These are phyloP conservation scores for Strigomonas galati DNA, from an alignment of 208 protist genomes.

Conservation along the genomic window DNA sequence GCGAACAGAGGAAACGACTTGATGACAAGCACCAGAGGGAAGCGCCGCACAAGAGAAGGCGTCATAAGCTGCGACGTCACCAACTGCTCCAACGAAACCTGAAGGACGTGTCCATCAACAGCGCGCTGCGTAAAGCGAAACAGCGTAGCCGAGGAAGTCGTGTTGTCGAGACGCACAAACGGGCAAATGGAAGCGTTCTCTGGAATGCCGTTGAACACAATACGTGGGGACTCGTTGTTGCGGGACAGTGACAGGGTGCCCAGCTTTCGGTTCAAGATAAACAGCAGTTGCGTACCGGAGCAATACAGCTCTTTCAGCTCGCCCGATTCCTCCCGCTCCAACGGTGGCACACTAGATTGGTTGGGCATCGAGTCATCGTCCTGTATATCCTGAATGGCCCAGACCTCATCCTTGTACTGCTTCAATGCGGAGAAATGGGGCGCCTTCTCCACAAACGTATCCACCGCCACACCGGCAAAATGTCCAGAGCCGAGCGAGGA, in stretches of 20 bases:
- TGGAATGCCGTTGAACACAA: constrained; percentile 79
- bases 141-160: constrained; percentile 67
- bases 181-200: constrained; percentile 47
- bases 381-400: constrained; percentile 89
- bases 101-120: constrained; percentile 28
- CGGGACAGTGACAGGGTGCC: constrained; percentile 74
- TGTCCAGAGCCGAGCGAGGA: constrained; percentile 77
- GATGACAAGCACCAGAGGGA: constrained; percentile 59
- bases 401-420: constrained; percentile 35
- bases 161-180: constrained; percentile 88
- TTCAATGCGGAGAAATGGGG: constrained; percentile 63
- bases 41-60: constrained; percentile 55
- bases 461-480: constrained; percentile 77
- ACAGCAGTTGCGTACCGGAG: constrained; percentile 72
- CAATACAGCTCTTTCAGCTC: constrained; percentile 36
- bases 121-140: constrained; percentile 45
- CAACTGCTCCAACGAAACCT: constrained; percentile 37
- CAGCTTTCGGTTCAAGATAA: constrained; percentile 70
- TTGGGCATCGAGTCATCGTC: constrained; percentile 80
- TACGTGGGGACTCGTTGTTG: constrained; percentile 65
- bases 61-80: constrained; percentile 60
- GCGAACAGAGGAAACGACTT: constrained; percentile 53
- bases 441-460: constrained; percentile 42
- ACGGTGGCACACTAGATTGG: constrained; percentile 57
- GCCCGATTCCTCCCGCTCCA: constrained; percentile 14